A percentile compares a stretch with the other conserved stretches of the same genome.
phyloP scores from a whole-genome alignment of 805 yeast genomes.

The Metschnikowia henanensis region DNA sequence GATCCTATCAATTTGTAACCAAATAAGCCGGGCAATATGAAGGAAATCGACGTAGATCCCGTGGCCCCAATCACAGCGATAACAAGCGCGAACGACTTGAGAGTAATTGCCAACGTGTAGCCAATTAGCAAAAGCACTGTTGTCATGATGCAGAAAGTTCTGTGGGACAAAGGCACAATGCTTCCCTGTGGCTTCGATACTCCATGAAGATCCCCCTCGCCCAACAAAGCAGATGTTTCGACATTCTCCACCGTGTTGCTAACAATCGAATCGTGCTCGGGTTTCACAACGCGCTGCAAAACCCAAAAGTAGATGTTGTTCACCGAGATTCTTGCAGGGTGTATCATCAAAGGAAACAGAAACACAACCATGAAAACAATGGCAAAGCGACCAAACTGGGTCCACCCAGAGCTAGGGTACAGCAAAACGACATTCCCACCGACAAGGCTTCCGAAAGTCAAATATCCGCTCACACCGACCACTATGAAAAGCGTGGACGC shows the following conservation, averaged over 20 bases:
- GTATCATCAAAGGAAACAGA: slow-evolving; percentile 88
- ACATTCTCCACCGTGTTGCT: not conserved
- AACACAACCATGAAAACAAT: slow-evolving; percentile 78
- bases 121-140: slow-evolving; percentile 44
- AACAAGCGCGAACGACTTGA: slow-evolving; percentile 66
- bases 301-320: slow-evolving; percentile 66
- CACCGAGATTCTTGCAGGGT: slow-evolving; percentile 84
- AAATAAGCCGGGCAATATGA: slow-evolving; percentile 75
- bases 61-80: slow-evolving; percentile 79
- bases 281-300: slow-evolving; percentile 13
- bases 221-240: slow-evolving; percentile 5
- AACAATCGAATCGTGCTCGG: not conserved
- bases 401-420: slow-evolving; percentile 60
- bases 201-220: not conserved
- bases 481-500: slow-evolving; percentile 63
- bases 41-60: slow-evolving; percentile 78
- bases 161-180: slow-evolving; percentile 48
- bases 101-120: slow-evolving; percentile 58
- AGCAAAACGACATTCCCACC: slow-evolving; percentile 76
- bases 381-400: slow-evolving; percentile 77
- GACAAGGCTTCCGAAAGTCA: slow-evolving; percentile 66
- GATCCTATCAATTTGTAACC: slow-evolving; percentile 57
- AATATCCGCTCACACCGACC: slow-evolving; percentile 82
- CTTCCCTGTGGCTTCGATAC: not conserved
- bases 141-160: slow-evolving; percentile 51